Base-by-base conservation (phyloP, 1,139 yeast species). In the Meyerozyma guilliermondii region DNA sequence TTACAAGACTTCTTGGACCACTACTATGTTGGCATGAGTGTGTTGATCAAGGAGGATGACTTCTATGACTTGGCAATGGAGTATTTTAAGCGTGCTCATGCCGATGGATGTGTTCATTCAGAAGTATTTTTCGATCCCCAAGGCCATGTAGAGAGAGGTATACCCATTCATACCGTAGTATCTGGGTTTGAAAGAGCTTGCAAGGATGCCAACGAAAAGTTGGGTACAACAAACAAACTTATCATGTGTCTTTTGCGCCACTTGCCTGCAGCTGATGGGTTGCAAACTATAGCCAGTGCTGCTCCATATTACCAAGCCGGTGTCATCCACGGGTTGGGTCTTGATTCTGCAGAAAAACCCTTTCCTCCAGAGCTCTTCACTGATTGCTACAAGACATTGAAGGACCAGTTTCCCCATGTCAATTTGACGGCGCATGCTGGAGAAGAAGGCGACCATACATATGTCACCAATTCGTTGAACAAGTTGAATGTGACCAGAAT, bases 51-150 rank as follows among this genome's bases (percentile, higher is more conserved):
- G 14, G 87, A 82, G 52, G 65, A 78, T 39, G 95, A 86, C 63
- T 86, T 66, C 58, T 82, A 75, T 50, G 87, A 83, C 52, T 67
- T 86, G 53, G 88, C 92, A n/a, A 80, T 78, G 78, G 81, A 75
- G 8, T 86, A 86, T 60, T 83, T 85, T 62, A 60, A 59, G 40
- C 78, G 74, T 51, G 87, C 87, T 7, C 60, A 74, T 42, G 51
- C 59, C 4, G 88, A 86, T 56, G 87, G 87, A 14, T 68, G 83
- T 45, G 60, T 60, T 40, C 88, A 82, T 56, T 72, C 83, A 2
- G 95, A 86, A 61, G 80, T 82, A 1, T 86, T 85, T 59, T 86
- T 83, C 53, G 95, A 86, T 56, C 94, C 95, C 20, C 95, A 86
- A 63, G 88, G 88, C 22, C 95, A 86, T 56, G 71, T 83, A 26